Percentiles rank a stretch among this genome's conserved stretches.
These are phyloP conservation scores for Colletotrichum sidae DNA, from an alignment of 2,329 filamentous ascomycete genomes.

Conservation along the genomic window DNA sequence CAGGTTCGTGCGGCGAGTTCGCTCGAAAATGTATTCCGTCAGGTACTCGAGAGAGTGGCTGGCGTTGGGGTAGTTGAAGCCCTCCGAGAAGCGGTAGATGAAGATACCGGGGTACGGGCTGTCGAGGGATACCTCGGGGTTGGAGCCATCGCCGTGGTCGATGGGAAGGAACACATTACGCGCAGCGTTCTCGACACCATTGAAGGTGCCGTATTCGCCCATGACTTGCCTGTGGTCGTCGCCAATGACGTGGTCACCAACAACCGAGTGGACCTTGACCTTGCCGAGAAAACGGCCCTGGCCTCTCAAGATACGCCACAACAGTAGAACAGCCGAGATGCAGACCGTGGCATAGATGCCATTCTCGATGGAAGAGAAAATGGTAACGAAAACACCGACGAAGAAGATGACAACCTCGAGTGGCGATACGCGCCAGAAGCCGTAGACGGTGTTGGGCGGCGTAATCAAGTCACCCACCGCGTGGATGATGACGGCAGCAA, in stretches of 20 bases:
- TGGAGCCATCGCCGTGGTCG: slow-evolving; percentile 89
- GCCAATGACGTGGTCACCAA: slow-evolving; percentile 79
- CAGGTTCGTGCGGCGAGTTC: slow-evolving; percentile 82
- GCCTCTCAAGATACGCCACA: slow-evolving; percentile 87
- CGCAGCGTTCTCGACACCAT: slow-evolving; percentile 57
- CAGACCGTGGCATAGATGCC: slow-evolving; percentile 90
- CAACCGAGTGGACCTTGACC: slow-evolving; percentile 85
- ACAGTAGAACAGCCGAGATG: slow-evolving; percentile 79
- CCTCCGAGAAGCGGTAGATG: slow-evolving; percentile 94
- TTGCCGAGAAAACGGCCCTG: slow-evolving; percentile 86
- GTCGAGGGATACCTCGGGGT: slow-evolving; percentile 83
- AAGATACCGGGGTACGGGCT: slow-evolving; percentile 92
- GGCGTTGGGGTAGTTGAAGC: slow-evolving; percentile 96
- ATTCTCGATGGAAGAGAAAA: slow-evolving; percentile 90
- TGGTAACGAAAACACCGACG: slow-evolving; percentile 87
- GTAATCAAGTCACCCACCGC: slow-evolving; percentile 94
- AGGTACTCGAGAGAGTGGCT: slow-evolving; percentile 88
- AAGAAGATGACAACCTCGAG: slow-evolving; percentile 94
- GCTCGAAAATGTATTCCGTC: slow-evolving; percentile 72
- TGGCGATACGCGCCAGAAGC: slow-evolving; percentile 95
- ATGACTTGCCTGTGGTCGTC: slow-evolving; percentile 61
- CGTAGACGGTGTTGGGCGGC: slow-evolving; percentile 89
- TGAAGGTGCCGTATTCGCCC: slow-evolving; percentile 69
- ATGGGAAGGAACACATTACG: slow-evolving; percentile 90
- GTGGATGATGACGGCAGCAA: slow-evolving; percentile 94